These are phyloP conservation scores for Helianthus annuus DNA, from an alignment of 129 eudicot genomes.

Conservation along the genomic window HanXRQr2.0-SUNRISE NC_035438.2:43922097-43922596, in stretches of 20 bases:
- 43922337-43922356: constrained; percentile 89
- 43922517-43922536: constrained; percentile 21
- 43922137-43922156: neutral
- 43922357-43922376: constrained; percentile 66
- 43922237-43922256: constrained; percentile 39
- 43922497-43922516: constrained; percentile 34
- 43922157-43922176: neutral
- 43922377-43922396: constrained; percentile 54
- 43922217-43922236: constrained; percentile 66
- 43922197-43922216: constrained; percentile 39
- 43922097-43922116: constrained; percentile 1
- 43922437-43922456: constrained; percentile 54
- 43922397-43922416: constrained; percentile 41
- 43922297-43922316: constrained; percentile 80
- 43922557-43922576: constrained; percentile 35
- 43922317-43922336: constrained; percentile 78
- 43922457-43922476: constrained; percentile 50
- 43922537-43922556: constrained; percentile 28
- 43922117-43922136: neutral
- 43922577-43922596: constrained; percentile 32
- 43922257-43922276: constrained; percentile 58
- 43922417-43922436: constrained; percentile 31
- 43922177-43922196: constrained; percentile 39
- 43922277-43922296: constrained; percentile 47
- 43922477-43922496: constrained; percentile 43